Evolutionary conservation across 805 yeast species (phyloP).

Genomic region (Kazachstania viticola): DNA sequence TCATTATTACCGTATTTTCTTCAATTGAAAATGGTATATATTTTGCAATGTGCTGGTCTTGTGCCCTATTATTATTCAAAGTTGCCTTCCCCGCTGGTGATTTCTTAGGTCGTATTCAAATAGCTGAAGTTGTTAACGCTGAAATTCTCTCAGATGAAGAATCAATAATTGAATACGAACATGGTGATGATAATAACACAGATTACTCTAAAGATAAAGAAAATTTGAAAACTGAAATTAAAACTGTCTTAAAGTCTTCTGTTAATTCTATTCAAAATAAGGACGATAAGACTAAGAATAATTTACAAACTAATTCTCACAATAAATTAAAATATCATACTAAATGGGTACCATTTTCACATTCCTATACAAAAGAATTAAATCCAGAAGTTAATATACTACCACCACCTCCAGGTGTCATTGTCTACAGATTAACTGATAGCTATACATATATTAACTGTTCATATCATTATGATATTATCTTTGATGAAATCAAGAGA

Average conservation of each 20-base stretch:
- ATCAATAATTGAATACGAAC: constrained; percentile 2
- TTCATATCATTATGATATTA: constrained; percentile 56
- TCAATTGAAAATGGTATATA: constrained; percentile 83
- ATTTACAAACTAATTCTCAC: neutral
- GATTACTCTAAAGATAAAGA: neutral
- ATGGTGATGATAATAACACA: neutral
- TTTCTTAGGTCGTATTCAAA: constrained; percentile 67
- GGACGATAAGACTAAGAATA: neutral
- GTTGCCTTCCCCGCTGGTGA: constrained; percentile 72
- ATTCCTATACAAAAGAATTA: constrained; percentile 28
- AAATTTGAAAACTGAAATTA: neutral
- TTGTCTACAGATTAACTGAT: constrained; percentile 76
- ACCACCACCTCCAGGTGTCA: constrained; percentile 85
- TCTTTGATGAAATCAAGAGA: constrained; percentile 55
- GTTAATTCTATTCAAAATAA: neutral
- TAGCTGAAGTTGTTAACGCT: constrained; percentile 64
- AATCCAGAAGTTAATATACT: constrained; percentile 47
- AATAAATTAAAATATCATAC: constrained; percentile 35
- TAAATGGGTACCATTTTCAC: constrained; percentile 57
- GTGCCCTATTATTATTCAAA: constrained; percentile 60
- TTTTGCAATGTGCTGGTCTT: constrained; percentile 79
- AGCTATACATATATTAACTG: constrained; percentile 74
- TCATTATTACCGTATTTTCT: constrained; percentile 63
- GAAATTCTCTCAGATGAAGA: constrained; percentile 23
- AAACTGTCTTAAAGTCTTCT: neutral